Evolutionary conservation across 1,139 yeast species (phyloP).

Genomic region (Debaryomycetaceae sp.): DNA sequence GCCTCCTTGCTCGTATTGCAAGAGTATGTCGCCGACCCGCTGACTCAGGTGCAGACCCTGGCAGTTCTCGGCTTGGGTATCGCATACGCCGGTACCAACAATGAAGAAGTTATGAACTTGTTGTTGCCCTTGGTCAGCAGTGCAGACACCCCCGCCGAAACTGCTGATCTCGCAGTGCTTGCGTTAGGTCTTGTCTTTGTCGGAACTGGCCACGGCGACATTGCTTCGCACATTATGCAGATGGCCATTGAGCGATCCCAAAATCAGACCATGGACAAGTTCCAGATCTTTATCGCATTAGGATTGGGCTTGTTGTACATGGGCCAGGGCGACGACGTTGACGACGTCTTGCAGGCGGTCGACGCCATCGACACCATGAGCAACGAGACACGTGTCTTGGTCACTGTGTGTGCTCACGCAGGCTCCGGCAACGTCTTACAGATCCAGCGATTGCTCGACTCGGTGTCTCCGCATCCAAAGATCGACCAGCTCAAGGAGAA

Average conservation of each 20-base stretch:
- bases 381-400: constrained; percentile 79
- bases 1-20: constrained; percentile 80
- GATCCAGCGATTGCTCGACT: constrained; percentile 82
- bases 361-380: constrained; percentile 92
- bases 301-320: constrained; percentile 87
- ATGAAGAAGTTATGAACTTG: constrained; percentile 70
- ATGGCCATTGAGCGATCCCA: constrained; percentile 80
- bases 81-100: constrained; percentile 90
- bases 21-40: constrained; percentile 55
- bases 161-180: constrained; percentile 77
- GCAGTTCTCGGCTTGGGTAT: constrained; percentile 89
- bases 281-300: constrained; percentile 82
- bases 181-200: constrained; percentile 92
- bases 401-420: constrained; percentile 89
- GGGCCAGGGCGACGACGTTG: constrained; percentile 93
- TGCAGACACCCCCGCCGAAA: constrained; percentile 61
- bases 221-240: constrained; percentile 82
- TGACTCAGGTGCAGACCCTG: constrained; percentile 54
- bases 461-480: constrained; percentile 59
- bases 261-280: constrained; percentile 68
- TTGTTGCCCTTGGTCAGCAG: constrained; percentile 85
- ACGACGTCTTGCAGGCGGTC: constrained; percentile 87
- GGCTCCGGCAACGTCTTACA: constrained; percentile 97
- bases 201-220: constrained; percentile 92
- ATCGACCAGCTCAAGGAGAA: constrained; percentile 23